Evolutionary conservation across 805 yeast species (phyloP), one percentile per base, ranked within the genome.

Genomic region (Teunomyces pallodes): DNA sequence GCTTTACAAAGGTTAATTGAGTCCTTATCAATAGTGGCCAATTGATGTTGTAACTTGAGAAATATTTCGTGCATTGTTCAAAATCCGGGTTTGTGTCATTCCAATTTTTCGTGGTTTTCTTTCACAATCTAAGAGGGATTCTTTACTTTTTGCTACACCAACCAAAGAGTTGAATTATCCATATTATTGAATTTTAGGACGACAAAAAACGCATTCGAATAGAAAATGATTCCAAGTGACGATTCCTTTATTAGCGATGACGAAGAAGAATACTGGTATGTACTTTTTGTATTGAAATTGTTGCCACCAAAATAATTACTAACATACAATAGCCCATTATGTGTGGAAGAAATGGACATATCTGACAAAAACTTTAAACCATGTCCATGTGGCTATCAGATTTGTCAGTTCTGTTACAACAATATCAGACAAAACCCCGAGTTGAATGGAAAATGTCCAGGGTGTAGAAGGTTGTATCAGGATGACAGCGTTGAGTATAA

Each of bases 341-440:
- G 99, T 74, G 92, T 91, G 62, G 99, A 94, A 70, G 97, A 94
- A 65, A 85, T 94, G 90, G 99, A 94, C 68, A 83, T 92, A 42
- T 87, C 96, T 13, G 99, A 94, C 69, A 90, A 87, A 62, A 89
- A 90, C 72, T 94, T 94, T 77, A 90, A 87, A 67, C 99, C 99
- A n/a, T 94, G 99, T 75, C 98, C 98, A 0, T 94, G 99, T 73
- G 99, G 99, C 14, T 94, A 94, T 62, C 97, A 95, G 66, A 88
- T 94, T 49, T 94, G 99, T 67, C 98, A 92, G 76, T 94, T 94
- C 65, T 94, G 99, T 68, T 94, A 92, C 76, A 94, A 94, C 72
- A 92, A 91, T 66, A 94, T 94, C 60, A 81, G 97, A 54, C 94
- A 90, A 55, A 92, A 92, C 58, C 97, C 97, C 1, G 97, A 94